These are phyloP conservation scores for Lachancea quebecensis DNA, from an alignment of 805 yeast genomes.

Conservation along the genomic window DNA sequence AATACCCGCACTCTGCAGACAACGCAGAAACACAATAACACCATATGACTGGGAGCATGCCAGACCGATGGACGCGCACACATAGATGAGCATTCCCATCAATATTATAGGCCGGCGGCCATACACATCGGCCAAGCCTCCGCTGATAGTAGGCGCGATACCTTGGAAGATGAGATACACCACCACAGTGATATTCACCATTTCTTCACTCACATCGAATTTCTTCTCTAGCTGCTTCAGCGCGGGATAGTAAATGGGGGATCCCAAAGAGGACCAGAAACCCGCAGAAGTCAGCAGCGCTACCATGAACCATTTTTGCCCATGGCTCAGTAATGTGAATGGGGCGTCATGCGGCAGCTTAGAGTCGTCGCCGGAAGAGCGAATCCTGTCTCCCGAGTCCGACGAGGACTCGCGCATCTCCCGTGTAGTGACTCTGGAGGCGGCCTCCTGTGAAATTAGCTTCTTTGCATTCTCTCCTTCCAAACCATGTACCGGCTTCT, in stretches of 20 bases:
- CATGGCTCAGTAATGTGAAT: slow-evolving; percentile 19
- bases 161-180: slow-evolving; percentile 73
- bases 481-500: background rate
- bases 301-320: slow-evolving; percentile 30
- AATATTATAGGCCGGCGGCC: slow-evolving; percentile 72
- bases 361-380: background rate
- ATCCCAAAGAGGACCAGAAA: slow-evolving; percentile 63
- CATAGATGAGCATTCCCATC: slow-evolving; percentile 46
- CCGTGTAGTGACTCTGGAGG: background rate
- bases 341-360: slow-evolving; percentile 10
- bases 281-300: slow-evolving; percentile 33
- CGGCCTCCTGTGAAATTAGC: background rate
- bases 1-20: slow-evolving; percentile 65
- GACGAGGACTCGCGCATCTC: background rate
- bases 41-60: slow-evolving; percentile 54
- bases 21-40: slow-evolving; percentile 54
- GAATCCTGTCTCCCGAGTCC: background rate
- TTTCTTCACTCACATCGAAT: slow-evolving; percentile 49
- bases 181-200: slow-evolving; percentile 64
- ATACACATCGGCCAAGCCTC: slow-evolving; percentile 56
- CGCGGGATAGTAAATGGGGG: slow-evolving; percentile 80
- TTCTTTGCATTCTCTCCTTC: background rate
- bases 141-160: slow-evolving; percentile 58
- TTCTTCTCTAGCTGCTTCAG: slow-evolving; percentile 48
- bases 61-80: slow-evolving; percentile 59